These are phyloP conservation scores for Phytophthora foliorum DNA, from an alignment of 352 stramenopile genomes.

Conservation along the genomic window DNA sequence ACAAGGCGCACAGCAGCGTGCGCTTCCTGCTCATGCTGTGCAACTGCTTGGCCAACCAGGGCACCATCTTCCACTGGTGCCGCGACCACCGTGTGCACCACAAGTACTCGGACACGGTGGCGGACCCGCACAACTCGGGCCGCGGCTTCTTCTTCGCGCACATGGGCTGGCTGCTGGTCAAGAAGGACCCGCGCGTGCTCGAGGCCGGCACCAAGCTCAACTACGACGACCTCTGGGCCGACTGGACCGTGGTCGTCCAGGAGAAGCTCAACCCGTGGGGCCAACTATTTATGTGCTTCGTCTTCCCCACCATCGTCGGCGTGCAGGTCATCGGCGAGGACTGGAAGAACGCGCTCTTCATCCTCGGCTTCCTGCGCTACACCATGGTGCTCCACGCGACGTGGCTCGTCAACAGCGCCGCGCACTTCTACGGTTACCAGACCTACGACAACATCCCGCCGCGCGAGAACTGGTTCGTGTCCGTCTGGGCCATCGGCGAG, in stretches of 20 bases:
- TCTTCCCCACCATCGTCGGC: slow-evolving; percentile 94
- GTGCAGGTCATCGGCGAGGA: slow-evolving; percentile 91
- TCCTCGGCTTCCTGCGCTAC: slow-evolving; percentile 96
- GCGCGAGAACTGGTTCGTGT: slow-evolving; percentile 98
- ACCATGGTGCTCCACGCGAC: slow-evolving; percentile 96
- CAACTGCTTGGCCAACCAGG: slow-evolving; percentile 98
- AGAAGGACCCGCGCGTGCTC: slow-evolving; percentile 96
- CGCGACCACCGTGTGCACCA: slow-evolving; percentile 99
- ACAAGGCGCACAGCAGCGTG: slow-evolving; percentile 93
- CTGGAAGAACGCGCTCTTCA: slow-evolving; percentile 97
- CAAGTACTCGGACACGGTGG: slow-evolving; percentile 98
- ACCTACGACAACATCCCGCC: slow-evolving; percentile 97
- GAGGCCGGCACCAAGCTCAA: slow-evolving; percentile 95
- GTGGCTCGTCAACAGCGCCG: slow-evolving; percentile 98
- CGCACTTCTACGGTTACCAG: slow-evolving; percentile 98
- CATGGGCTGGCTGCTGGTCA: slow-evolving; percentile 99
- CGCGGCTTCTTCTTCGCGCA: slow-evolving; percentile 99
- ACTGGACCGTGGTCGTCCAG: slow-evolving; percentile 97
- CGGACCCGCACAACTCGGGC: slow-evolving; percentile 96
- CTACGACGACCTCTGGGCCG: slow-evolving; percentile 97
- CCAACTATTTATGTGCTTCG: slow-evolving; percentile 98
- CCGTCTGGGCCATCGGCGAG: slow-evolving; percentile 96
- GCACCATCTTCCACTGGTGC: slow-evolving; percentile 98
- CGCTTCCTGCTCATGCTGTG: slow-evolving; percentile 98
- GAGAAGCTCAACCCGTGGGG: slow-evolving; percentile 98